These are phyloP conservation scores for Backusella westeae DNA, from an alignment of 192 early-diverging fungal species.

Conservation along the genomic window DNA sequence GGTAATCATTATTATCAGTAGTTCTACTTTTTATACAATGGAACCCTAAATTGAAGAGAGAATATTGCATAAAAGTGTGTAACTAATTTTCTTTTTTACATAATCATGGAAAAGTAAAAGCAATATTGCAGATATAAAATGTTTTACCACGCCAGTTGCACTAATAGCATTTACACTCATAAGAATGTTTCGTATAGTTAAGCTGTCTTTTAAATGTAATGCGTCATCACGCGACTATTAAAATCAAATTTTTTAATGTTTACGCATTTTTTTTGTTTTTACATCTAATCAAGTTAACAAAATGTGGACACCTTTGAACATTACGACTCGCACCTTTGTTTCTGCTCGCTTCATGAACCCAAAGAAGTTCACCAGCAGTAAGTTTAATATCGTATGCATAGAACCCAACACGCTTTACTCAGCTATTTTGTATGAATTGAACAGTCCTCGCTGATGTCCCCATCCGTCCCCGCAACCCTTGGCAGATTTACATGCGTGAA, in stretches of 20 bases:
- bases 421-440: background rate
- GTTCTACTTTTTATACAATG: no score
- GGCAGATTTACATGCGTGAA: slow-evolving; percentile 32
- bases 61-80: no score
- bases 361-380: slow-evolving; percentile 29
- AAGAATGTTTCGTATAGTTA: no score
- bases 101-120: no score
- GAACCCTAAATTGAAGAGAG: no score
- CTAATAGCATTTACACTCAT: no score
- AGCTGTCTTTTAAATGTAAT: no score
- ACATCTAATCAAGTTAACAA: background rate
- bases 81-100: no score
- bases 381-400: background rate
- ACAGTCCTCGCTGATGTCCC: slow-evolving; percentile 27
- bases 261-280: background rate
- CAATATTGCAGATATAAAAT: no score
- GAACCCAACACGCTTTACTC: background rate
- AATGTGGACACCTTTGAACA: background rate
- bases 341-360: slow-evolving; percentile 6
- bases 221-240: no score
- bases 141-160: no score
- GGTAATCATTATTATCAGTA: no score
- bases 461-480: slow-evolving; percentile 24
- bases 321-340: background rate
- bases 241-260: background rate